phyloP scores from a whole-genome alignment of 2,329 filamentous ascomycete genomes.

The Polytolypa hystricis region DNA sequence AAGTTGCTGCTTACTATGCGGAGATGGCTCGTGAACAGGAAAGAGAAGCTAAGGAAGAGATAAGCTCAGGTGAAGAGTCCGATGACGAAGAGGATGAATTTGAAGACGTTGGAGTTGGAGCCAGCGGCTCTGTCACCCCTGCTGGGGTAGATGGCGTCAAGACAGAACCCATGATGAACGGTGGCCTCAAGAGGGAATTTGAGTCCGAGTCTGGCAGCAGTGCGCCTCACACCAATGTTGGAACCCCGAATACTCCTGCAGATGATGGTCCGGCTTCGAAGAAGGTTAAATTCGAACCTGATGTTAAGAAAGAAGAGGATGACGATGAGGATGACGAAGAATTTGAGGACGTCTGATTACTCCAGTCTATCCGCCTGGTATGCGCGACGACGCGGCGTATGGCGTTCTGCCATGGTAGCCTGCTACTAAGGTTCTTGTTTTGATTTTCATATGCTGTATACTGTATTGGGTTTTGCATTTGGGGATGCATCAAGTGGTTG shows the following conservation, averaged over 20 bases:
- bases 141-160: constrained; percentile 15
- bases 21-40: constrained; percentile 35
- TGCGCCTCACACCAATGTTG: constrained; percentile 25
- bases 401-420: too few relatives aligned
- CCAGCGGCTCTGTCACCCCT: constrained; percentile 25
- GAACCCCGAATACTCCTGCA: constrained; percentile 26
- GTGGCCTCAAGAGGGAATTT: constrained; percentile 28
- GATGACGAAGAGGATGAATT: constrained; percentile 15
- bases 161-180: constrained; percentile 7
- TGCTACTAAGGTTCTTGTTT: too few relatives aligned
- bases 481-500: too few relatives aligned
- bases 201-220: constrained; percentile 30
- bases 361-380: too few relatives aligned
- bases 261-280: constrained; percentile 32
- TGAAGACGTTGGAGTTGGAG: constrained; percentile 12
- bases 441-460: too few relatives aligned
- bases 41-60: constrained; percentile 30
- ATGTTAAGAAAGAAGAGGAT: constrained; percentile 26
- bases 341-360: constrained; percentile 34
- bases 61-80: constrained; percentile 26
- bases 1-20: constrained; percentile 36
- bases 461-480: too few relatives aligned
- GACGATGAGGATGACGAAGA: constrained; percentile 36
- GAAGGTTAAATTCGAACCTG: constrained; percentile 31
- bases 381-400: too few relatives aligned